phyloP scores from a whole-genome alignment of 768 basidiomycete species.

The Russula griseocarnosa region DNA sequence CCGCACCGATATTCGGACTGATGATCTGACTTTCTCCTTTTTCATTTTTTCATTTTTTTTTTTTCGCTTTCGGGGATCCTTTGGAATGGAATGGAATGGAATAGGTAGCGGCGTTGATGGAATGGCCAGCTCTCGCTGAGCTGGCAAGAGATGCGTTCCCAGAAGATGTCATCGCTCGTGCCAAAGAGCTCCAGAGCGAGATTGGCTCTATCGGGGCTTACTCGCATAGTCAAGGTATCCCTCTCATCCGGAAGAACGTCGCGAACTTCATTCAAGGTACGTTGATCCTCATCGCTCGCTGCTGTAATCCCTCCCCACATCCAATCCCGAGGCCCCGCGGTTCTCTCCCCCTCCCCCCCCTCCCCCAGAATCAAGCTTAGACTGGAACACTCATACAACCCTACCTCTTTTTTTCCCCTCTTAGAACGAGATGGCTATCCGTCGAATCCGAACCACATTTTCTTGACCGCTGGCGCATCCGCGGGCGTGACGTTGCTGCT shows the following conservation, averaged over 20 bases:
- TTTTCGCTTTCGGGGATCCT: background rate
- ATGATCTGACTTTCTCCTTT: conserved; percentile 2
- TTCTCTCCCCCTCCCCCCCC: background rate
- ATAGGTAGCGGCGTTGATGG: conserved; percentile 85
- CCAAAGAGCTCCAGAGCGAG: conserved; percentile 72
- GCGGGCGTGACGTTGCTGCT: conserved; percentile 88
- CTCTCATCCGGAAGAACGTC: conserved; percentile 80
- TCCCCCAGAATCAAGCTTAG: background rate
- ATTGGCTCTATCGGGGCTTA: conserved; percentile 95
- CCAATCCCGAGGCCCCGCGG: background rate
- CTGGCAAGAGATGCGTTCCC: conserved; percentile 80
- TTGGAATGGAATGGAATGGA: too few species aligned
- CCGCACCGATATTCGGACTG: conserved; percentile 3
- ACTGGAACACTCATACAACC: background rate
- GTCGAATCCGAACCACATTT: conserved; percentile 78
- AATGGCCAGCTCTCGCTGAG: conserved; percentile 82
- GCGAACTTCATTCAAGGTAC: conserved; percentile 85
- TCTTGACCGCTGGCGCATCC: conserved; percentile 92
- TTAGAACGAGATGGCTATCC: conserved; percentile 88
- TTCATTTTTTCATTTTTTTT: too few species aligned
- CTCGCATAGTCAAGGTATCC: conserved; percentile 91
- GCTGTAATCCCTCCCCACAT: background rate
- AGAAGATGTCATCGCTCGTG: conserved; percentile 76
- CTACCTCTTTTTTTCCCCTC: background rate
- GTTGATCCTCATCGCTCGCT: conserved; percentile 28